Base-by-base conservation (phyloP, 1,284 basidiomycete species). In the Cryptococcus neoformans region DNA sequence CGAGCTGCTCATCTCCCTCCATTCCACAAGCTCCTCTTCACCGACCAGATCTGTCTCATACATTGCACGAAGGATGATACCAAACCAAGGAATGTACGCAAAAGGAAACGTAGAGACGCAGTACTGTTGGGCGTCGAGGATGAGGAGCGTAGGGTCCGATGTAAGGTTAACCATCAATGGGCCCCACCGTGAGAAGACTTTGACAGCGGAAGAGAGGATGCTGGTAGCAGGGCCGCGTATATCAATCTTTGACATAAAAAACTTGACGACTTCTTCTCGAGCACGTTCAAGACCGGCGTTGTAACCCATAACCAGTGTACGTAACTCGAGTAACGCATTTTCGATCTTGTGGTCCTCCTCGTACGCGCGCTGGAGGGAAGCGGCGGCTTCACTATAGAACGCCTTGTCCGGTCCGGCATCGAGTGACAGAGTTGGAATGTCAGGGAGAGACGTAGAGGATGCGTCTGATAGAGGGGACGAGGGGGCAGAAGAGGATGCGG, bases 41-140 rank as follows among this genome's bases (percentile, higher is more conserved):
- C 68, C 72, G 10, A 77, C 64, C 6, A 77, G 55, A 50, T 80
- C 79, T 9, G 66, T 61, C 59, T 79, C 74, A 63, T 79, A 80
- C 48, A 77, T 60, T 17, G 72, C 72, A 35, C 74, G 65, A 4
- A 79, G 64, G 49, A 78, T 62, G n/a, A 74, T 63, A 6, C 72
- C 72, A 57, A 75, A 78, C 65, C 64, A 74, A 4, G 69, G 69
- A 9, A 51, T 56, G 58, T 68, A 65, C 1, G 52, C 46, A 16
- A 21, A 10, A 34, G 63, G 50, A 48, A 67, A 49, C 9, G 60
- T 51, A 0, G 69, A 59, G 47, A 67, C 69, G 28, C 28, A 28
- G 46, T 59, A 70, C 28, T 55, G 55, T 64, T 72, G 62, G 2
- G 51, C 51, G 48, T 60, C 58, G 6, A 74, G 52, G 0, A 69